These are phyloP conservation scores for Fusarium anthophilum DNA, from an alignment of 2,329 filamentous ascomycete species.

Conservation along the genomic window DNA sequence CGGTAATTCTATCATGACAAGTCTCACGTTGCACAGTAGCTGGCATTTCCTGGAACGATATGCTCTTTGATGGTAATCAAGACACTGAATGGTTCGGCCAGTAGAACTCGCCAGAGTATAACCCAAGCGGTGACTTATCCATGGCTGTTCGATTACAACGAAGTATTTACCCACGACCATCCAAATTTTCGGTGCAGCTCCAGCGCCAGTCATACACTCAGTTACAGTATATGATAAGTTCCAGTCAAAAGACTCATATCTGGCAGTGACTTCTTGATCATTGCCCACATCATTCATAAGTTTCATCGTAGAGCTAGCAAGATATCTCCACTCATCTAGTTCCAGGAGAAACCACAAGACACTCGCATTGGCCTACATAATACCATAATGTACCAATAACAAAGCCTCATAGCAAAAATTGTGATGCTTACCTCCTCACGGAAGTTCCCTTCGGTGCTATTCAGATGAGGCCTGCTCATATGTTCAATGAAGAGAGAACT, in stretches of 20 bases:
- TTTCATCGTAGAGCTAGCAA: background rate
- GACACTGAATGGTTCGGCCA: background rate
- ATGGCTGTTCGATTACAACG: background rate
- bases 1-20: background rate
- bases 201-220: background rate
- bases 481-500: background rate
- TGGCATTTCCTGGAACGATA: background rate
- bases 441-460: background rate
- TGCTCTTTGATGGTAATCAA: background rate
- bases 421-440: background rate
- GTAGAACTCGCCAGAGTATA: background rate
- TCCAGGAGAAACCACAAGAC: too few species aligned
- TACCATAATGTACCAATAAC: background rate
- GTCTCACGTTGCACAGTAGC: background rate
- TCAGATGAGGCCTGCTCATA: background rate
- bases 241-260: background rate
- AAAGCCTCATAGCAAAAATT: background rate
- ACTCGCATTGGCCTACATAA: background rate
- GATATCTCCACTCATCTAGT: background rate
- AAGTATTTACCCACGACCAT: background rate
- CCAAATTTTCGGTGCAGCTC: background rate
- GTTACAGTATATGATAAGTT: background rate
- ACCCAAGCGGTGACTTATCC: background rate
- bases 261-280: too few species aligned
- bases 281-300: background rate